A percentile compares a stretch with the other conserved stretches of the same genome.
These are phyloP conservation scores for Tetrahymena elliotti DNA, from an alignment of 73 alveolate genomes.

Conservation along the genomic window DNA sequence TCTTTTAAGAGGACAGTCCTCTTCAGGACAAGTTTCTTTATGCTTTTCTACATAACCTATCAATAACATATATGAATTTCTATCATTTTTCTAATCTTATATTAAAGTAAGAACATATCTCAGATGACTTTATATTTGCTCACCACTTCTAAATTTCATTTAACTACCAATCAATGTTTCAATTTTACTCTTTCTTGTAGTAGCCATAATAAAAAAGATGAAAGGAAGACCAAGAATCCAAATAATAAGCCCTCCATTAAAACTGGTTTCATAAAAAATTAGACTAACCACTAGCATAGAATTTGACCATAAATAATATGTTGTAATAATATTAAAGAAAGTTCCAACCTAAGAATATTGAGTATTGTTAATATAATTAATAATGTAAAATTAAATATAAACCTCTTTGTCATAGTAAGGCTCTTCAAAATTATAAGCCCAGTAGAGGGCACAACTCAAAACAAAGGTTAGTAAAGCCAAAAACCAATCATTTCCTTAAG, in stretches of 20 bases:
- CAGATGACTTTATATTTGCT: slow-evolving; percentile 63
- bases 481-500: slow-evolving; percentile 7
- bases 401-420: slow-evolving; percentile 31
- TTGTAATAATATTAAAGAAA: slow-evolving; percentile 10
- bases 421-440: slow-evolving; percentile 22
- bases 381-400: background rate
- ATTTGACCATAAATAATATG: slow-evolving; percentile 49
- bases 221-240: slow-evolving; percentile 74
- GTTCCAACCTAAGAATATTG: background rate
- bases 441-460: background rate
- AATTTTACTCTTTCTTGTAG: slow-evolving; percentile 66
- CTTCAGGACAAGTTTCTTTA: slow-evolving; percentile 76
- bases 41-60: slow-evolving; percentile 84
- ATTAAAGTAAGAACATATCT: slow-evolving; percentile 69
- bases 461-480: slow-evolving; percentile 9
- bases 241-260: slow-evolving; percentile 74
- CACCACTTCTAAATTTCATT: slow-evolving; percentile 79
- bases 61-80: slow-evolving; percentile 71
- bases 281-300: slow-evolving; percentile 48
- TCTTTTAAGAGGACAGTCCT: slow-evolving; percentile 73
- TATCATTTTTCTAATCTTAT: slow-evolving; percentile 54
- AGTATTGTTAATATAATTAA: background rate
- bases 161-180: slow-evolving; percentile 57
- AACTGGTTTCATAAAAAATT: slow-evolving; percentile 57
- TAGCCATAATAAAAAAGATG: slow-evolving; percentile 49